Percentiles rank a stretch among this genome's conserved stretches.
Conservation (phyloP, 2,329 filamentous ascomycete genomes). For the Bretziella fagacearum region DNA sequence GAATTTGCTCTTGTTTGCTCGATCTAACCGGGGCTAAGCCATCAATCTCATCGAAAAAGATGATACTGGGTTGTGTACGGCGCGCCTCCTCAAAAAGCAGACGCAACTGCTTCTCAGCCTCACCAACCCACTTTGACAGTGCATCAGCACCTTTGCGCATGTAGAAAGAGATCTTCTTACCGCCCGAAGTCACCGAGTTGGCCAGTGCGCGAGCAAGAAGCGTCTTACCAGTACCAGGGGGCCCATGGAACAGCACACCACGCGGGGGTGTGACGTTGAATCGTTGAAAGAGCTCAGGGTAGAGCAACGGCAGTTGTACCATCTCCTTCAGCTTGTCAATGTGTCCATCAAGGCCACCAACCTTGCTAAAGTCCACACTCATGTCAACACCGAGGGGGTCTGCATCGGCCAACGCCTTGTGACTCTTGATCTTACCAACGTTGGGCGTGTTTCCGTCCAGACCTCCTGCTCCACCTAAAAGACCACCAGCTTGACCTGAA, state of each 20-base stretch:
- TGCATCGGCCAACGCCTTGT: slow-evolving; percentile 78
- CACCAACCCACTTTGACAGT: slow-evolving; percentile 96
- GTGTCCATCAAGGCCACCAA: slow-evolving; percentile 80
- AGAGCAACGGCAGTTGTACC: slow-evolving; percentile 85
- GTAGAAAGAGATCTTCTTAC: slow-evolving; percentile 93
- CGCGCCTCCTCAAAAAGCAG: slow-evolving; percentile 89
- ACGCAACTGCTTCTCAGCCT: slow-evolving; percentile 87
- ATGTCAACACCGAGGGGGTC: slow-evolving; percentile 88
- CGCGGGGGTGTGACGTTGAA: slow-evolving; percentile 90
- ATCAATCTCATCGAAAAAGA: slow-evolving; percentile 93
- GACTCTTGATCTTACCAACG: slow-evolving; percentile 84
- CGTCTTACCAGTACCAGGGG: slow-evolving; percentile 94
- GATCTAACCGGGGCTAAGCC: slow-evolving; percentile 88
- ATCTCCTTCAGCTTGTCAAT: slow-evolving; percentile 98
- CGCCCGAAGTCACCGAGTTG: slow-evolving; percentile 74
- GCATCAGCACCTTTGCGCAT: slow-evolving; percentile 98
- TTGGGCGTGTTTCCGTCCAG: slow-evolving; percentile 42
- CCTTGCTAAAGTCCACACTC: slow-evolving; percentile 83
- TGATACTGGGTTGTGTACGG: slow-evolving; percentile 93
- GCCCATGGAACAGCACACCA: slow-evolving; percentile 90
- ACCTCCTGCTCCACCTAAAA: slow-evolving; percentile 26
- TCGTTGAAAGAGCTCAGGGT: slow-evolving; percentile 80
- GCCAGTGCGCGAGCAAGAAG: slow-evolving; percentile 85
- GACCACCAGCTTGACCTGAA: slow-evolving; percentile 33
- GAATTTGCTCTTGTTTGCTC: slow-evolving; percentile 97